Evolutionary conservation across 192 early-diverging fungal genomes (phyloP).

Genomic region (Coemansia sp.): DNA sequence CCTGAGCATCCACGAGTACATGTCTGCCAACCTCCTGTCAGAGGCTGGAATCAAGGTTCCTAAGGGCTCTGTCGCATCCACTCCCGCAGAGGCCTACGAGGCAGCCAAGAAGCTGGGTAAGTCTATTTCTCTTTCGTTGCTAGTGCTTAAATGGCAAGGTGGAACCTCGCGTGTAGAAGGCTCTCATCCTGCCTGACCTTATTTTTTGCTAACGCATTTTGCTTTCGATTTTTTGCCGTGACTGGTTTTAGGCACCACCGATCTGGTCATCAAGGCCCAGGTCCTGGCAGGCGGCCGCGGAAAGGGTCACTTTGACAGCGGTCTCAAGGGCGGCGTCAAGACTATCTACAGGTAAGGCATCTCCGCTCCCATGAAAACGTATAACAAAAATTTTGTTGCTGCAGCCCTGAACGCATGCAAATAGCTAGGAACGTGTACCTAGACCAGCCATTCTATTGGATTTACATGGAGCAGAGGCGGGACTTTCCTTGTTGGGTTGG

Average conservation of each 20-base stretch:
- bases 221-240: background rate
- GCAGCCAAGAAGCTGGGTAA: constrained; percentile 80
- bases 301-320: constrained; percentile 95
- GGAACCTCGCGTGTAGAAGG: too few relatives aligned
- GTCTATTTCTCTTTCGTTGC: constrained; percentile 2
- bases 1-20: constrained; percentile 98
- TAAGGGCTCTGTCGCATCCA: constrained; percentile 83
- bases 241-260: constrained; percentile 56
- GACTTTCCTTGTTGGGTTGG: constrained; percentile 9
- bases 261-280: constrained; percentile 82
- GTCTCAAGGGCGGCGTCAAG: constrained; percentile 95
- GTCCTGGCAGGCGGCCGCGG: constrained; percentile 98
- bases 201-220: background rate
- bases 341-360: constrained; percentile 82
- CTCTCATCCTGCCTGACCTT: background rate
- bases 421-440: background rate
- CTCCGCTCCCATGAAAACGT: background rate
- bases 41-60: constrained; percentile 93
- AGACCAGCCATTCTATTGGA: constrained; percentile 1
- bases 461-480: constrained; percentile 12
- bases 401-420: background rate
- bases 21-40: constrained; percentile 88
- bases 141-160: too few relatives aligned
- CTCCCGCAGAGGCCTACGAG: constrained; percentile 84
- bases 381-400: background rate